Base-by-base conservation (phyloP, 2,329 filamentous ascomycete species). In the Diaporthe sp. region DNA sequence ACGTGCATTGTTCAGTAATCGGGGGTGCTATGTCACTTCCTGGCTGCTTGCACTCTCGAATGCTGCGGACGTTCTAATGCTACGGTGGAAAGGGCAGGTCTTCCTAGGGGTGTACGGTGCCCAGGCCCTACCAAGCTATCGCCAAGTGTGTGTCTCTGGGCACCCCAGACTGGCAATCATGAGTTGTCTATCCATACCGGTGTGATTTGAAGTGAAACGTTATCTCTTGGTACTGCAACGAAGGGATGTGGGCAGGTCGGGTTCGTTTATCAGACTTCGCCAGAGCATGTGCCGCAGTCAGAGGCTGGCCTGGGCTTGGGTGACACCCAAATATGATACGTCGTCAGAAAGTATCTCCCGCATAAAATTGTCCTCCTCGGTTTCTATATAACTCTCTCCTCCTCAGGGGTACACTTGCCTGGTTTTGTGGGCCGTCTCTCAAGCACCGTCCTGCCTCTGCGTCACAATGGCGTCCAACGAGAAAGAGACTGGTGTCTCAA, bases 211-310 rank as follows among this genome's bases (percentile, higher is more conserved):
- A 9, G 42, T 17, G 22, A n/a, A 38, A 52, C 61, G 30, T 67
- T 67, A 67, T 67, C 61, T 67, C 61, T 67, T 67, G 61, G 61
- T 67, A 52, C 19, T 38, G 45, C 61, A 25, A n/a, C 17, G 33
- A 47, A 52, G 45, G n/a, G 22, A 38, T 25, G 61, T 35, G 28
- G 28, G 42, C 42, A 38, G 45, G 30, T 25, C 10, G 45, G 61
- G 42, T 25, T 25, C 22, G 30, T 52, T 28, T 52, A 67, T 67
- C 61, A 38, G 28, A 38, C 30, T 67, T 28, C 61, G 5, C 30
- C 33, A 38, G 61, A 28, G 45, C 22, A 25, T 25, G 12, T 7
- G 45, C 30, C 38, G 13, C 22, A 9, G 13, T n/a, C 22, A 38
- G n/a, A n/a, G 15, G 45, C 12, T 52, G 61, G 6, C 9, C 7